Evolutionary conservation across 1,284 basidiomycete genomes (phyloP), one percentile per base, ranked within the genome.

Genomic region (Paramarasmius palmivorus): DNA sequence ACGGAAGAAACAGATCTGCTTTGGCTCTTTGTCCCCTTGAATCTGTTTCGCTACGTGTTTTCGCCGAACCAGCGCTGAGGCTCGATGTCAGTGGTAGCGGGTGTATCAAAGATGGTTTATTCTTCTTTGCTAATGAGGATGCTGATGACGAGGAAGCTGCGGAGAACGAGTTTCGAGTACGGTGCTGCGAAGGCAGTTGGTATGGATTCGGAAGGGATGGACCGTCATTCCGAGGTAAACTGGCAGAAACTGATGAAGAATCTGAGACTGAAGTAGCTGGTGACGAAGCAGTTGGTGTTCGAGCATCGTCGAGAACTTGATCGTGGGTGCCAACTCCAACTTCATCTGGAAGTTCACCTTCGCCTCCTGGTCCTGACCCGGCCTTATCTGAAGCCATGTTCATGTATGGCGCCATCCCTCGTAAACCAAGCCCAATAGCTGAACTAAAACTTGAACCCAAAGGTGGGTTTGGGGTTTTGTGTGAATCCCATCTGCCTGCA

Each of bases 401-500:
- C 44, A 15, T 12, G 25, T 46, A 32, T 5, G 44, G 19, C 25
- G n/a, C 44, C 22, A 46, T 32, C 10, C 44, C 44, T 4, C 25
- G 26, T 46, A 46, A 7, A 2, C 44, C 44, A 8, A 46, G 15
- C 22, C 44, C 44, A 26, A 44, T 25, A 3, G 15, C 19, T 25
- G 17, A 25, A 12, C 22, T 29, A 19, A 29, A 46, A 46, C 32
- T 26, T 10, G 47, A 32, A 63, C 57, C 52, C 48, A 68, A 8
- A 4, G 90, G 92, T 6, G 79, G 84, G 60, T 80, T 80, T 1
- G 92, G 92, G 0, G 83, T 88, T 51, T 78, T 78, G 59, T 86
- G 82, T 1, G 92, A 90, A 65, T 92, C 90, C 87, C 92, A 95
- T 56, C 83, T 77, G 10, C 92, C 92, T 25, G 78, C 67, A 0